These are phyloP conservation scores for Artemisia annua DNA, from an alignment of 129 eudicot species.

Conservation along the genomic window DNA sequence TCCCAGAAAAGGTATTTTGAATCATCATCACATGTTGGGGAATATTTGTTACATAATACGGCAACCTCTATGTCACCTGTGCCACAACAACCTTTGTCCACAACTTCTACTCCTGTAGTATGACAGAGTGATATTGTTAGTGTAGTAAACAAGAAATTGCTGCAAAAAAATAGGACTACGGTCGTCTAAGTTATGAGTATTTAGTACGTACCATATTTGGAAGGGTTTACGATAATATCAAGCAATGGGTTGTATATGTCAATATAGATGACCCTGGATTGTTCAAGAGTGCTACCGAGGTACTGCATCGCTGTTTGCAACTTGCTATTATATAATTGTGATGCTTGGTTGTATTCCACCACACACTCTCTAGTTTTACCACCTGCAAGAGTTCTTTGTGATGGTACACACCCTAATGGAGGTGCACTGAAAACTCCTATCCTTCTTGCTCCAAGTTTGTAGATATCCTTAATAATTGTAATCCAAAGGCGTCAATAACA, in stretches of 20 bases:
- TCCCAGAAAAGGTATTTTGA: constrained; percentile 61
- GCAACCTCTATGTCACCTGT: constrained; percentile 53
- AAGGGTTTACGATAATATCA: not conserved
- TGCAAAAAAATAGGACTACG: not conserved
- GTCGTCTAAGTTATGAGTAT: not conserved
- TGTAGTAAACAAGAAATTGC: not conserved
- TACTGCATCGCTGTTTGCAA: not conserved
- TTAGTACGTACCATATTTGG: not conserved
- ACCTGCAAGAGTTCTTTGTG: too few relatives aligned
- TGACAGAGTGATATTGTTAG: constrained; percentile 21
- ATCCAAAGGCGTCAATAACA: too few relatives aligned
- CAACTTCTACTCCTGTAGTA: constrained; percentile 24
- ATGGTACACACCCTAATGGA: not conserved
- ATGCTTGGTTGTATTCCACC: not conserved
- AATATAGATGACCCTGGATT: not conserved
- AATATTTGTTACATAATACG: constrained; percentile 34
- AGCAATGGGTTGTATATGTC: not conserved
- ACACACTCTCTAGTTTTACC: too few relatives aligned
- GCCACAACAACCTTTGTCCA: constrained; percentile 60
- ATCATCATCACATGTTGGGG: constrained; percentile 35
- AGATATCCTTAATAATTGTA: not conserved
- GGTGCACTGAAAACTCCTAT: not conserved
- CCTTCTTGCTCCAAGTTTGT: not conserved
- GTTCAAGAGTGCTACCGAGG: not conserved
- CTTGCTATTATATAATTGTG: not conserved